Conservation (phyloP, 164 flowering plant species). For the Warburgia ugandensis region DNA sequence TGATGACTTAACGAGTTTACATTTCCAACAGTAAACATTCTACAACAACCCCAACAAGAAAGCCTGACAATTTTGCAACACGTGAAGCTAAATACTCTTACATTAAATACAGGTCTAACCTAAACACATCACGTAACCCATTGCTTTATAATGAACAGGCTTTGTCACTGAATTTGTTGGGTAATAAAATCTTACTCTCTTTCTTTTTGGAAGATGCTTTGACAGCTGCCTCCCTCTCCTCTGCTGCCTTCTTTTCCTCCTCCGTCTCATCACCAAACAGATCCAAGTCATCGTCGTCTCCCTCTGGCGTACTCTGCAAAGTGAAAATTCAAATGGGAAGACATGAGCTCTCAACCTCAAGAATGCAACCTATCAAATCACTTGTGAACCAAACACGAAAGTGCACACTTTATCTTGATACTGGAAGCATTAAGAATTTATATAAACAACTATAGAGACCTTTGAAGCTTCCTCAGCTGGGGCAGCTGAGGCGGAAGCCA, state of each 20-base stretch:
- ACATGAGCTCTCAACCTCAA: too few species aligned
- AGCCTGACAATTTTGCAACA: too few species aligned
- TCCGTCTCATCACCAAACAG: slow-evolving; percentile 94
- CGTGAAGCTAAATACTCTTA: neutral
- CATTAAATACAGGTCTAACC: too few species aligned
- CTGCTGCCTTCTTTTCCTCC: slow-evolving; percentile 90
- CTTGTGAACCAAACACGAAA: too few species aligned
- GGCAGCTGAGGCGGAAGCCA: slow-evolving; percentile 32
- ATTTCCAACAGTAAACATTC: too few species aligned
- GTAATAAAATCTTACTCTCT: slow-evolving; percentile 57
- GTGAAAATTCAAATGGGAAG: neutral
- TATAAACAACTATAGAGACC: slow-evolving; percentile 27
- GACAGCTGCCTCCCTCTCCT: slow-evolving; percentile 50
- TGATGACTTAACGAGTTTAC: too few species aligned
- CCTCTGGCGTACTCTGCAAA: slow-evolving; percentile 41
- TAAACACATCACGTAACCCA: neutral
- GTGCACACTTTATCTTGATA: too few species aligned
- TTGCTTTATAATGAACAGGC: neutral
- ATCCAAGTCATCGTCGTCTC: slow-evolving; percentile 70
- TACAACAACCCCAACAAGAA: too few species aligned
- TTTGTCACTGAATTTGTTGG: too few species aligned
- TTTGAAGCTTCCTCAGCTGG: slow-evolving; percentile 36
- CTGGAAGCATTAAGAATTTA: neutral
- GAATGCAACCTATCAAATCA: too few species aligned
- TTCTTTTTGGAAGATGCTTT: slow-evolving; percentile 80